Conservation (phyloP, 2,329 filamentous ascomycete species). For the Incumbomyces delicatus region DNA sequence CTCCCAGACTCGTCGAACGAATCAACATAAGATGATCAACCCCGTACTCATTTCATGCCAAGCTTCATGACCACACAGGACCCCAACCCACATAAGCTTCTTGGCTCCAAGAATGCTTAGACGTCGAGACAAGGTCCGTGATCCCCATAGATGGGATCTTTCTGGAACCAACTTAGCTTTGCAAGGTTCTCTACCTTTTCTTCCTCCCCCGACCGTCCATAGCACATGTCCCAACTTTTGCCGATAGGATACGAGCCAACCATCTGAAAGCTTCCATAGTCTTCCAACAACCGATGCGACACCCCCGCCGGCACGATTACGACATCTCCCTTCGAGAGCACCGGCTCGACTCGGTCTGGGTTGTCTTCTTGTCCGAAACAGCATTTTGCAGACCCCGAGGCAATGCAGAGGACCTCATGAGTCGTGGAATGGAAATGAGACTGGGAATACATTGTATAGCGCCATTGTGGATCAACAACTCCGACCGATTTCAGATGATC, state of each 20-base stretch:
- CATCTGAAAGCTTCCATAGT: conserved; percentile 50
- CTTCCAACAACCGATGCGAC: conserved; percentile 50
- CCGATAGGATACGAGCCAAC: conserved; percentile 54
- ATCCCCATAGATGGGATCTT: conserved; percentile 51
- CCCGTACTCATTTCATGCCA: too few relatives aligned
- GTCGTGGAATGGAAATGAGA: conserved; percentile 60
- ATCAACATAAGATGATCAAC: conserved; percentile 19
- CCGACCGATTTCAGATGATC: conserved; percentile 44
- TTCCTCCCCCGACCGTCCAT: conserved; percentile 50
- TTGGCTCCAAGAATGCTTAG: conserved; percentile 11
- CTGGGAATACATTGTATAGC: conserved; percentile 57
- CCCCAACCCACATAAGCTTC: too few relatives aligned
- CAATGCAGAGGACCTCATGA: conserved; percentile 57
- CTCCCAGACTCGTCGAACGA: conserved; percentile 29
- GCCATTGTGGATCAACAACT: conserved; percentile 55
- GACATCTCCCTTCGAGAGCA: conserved; percentile 51
- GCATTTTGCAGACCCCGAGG: conserved; percentile 47
- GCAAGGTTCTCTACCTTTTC: conserved; percentile 41
- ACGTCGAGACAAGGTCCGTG: conserved; percentile 42
- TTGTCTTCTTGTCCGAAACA: conserved; percentile 60
- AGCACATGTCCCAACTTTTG: conserved; percentile 60
- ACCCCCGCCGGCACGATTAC: conserved; percentile 58
- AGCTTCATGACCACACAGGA: not conserved
- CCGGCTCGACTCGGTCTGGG: conserved; percentile 44
- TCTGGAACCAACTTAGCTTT: conserved; percentile 46